Conservation (phyloP, 495 filamentous ascomycete species). For the Neurospora tetraspora region DNA sequence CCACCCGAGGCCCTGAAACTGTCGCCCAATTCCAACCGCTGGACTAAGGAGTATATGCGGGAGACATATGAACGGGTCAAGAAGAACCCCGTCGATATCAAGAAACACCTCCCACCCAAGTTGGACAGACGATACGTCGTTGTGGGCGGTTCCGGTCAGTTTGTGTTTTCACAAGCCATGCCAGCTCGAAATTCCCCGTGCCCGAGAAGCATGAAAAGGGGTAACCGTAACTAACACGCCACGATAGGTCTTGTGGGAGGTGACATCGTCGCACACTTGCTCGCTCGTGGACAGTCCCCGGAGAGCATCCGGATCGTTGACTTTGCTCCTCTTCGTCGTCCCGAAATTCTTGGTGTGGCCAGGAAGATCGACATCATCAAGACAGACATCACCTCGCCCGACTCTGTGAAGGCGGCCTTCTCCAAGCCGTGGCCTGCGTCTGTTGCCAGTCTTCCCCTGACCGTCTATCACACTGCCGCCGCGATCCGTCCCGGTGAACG, state of each 20-base stretch:
- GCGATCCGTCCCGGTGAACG: constrained; percentile 42
- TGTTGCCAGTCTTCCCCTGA: constrained; percentile 38
- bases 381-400: constrained; percentile 42
- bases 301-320: constrained; percentile 46
- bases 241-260: constrained; percentile 45
- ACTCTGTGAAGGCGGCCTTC: constrained; percentile 37
- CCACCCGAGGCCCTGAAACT: constrained; percentile 33
- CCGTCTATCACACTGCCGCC: constrained; percentile 50
- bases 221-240: not conserved
- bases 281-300: constrained; percentile 43
- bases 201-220: not conserved
- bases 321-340: constrained; percentile 32
- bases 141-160: constrained; percentile 45
- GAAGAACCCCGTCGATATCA: constrained; percentile 36
- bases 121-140: constrained; percentile 47
- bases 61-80: constrained; percentile 37
- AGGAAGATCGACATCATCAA: constrained; percentile 36
- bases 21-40: constrained; percentile 34
- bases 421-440: constrained; percentile 37
- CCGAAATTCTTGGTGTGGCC: constrained; percentile 27
- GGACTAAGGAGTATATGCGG: constrained; percentile 40
- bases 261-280: constrained; percentile 44
- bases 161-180: not conserved
- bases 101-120: constrained; percentile 40
- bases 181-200: not conserved